A percentile compares a stretch with the other conserved stretches of the same genome.
Evolutionary conservation across 75 land plant species (phyloP).

Genomic region (Picea sitchensis): DNA sequence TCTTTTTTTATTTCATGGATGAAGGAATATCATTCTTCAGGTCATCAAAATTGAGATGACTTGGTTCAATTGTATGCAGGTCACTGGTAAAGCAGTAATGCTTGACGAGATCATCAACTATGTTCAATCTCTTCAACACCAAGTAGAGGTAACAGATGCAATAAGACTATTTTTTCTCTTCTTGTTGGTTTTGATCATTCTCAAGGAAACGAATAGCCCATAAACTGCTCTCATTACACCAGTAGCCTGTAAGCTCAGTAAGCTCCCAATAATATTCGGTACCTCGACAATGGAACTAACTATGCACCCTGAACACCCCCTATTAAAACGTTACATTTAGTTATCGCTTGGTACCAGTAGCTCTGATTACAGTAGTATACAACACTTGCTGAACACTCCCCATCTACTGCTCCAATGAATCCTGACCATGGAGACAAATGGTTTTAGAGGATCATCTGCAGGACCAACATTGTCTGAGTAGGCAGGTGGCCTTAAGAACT

Average conservation of each 20-base stretch:
- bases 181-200: neutral
- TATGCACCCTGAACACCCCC: neutral
- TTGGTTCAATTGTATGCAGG: slow-evolving; percentile 29
- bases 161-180: neutral
- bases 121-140: slow-evolving; percentile 86
- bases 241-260: neutral
- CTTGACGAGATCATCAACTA: slow-evolving; percentile 93
- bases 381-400: too few relatives aligned
- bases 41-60: neutral
- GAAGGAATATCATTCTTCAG: neutral
- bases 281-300: neutral
- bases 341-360: too few relatives aligned
- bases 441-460: neutral
- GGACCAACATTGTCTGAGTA: neutral
- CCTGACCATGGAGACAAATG: neutral
- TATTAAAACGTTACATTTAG: too few relatives aligned
- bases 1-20: neutral
- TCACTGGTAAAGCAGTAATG: slow-evolving; percentile 91
- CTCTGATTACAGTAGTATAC: too few relatives aligned
- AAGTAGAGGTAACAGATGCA: slow-evolving; percentile 61
- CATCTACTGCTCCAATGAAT: neutral
- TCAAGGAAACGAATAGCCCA: neutral
- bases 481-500: neutral
- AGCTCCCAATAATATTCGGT: neutral
- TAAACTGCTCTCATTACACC: neutral